phyloP scores from a whole-genome alignment of 805 yeast species.

The Wickerhamiella lipophila region DNA sequence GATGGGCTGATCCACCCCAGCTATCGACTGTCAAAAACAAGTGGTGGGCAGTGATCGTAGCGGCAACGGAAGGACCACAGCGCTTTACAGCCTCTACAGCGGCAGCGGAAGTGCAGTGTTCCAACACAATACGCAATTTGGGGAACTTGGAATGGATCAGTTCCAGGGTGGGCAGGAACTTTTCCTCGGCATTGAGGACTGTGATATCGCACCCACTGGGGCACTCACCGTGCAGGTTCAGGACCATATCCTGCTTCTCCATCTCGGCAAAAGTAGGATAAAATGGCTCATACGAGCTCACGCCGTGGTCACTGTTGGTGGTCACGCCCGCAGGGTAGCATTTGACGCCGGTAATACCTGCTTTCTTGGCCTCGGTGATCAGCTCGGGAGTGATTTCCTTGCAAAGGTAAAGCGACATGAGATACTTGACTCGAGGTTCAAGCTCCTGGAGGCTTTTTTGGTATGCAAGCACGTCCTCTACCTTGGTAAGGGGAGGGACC shows the following conservation, averaged over 20 bases:
- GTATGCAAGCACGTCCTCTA: slow-evolving; percentile 60
- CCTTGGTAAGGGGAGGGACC: slow-evolving; percentile 78
- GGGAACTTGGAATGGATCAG: slow-evolving; percentile 78
- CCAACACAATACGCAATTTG: slow-evolving; percentile 69
- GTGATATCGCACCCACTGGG: slow-evolving; percentile 71
- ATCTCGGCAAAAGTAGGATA: slow-evolving; percentile 84
- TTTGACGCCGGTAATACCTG: slow-evolving; percentile 73
- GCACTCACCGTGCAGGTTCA: slow-evolving; percentile 92
- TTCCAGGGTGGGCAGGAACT: slow-evolving; percentile 75
- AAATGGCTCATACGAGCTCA: slow-evolving; percentile 76
- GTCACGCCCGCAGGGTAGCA: slow-evolving; percentile 99
- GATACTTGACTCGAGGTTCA: slow-evolving; percentile 72
- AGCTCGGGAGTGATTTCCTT: slow-evolving; percentile 74
- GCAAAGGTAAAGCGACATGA: slow-evolving; percentile 81
- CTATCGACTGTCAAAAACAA: slow-evolving; percentile 75
- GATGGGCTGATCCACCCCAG: slow-evolving; percentile 94
- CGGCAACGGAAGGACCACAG: slow-evolving; percentile 70
- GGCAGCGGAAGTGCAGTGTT: slow-evolving; percentile 86
- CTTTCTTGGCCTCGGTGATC: slow-evolving; percentile 61
- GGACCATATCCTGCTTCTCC: slow-evolving; percentile 63
- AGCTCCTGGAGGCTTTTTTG: slow-evolving; percentile 47
- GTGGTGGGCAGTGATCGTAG: slow-evolving; percentile 94
- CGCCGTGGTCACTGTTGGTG: slow-evolving; percentile 87
- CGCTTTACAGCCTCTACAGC: slow-evolving; percentile 67
- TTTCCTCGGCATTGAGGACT: slow-evolving; percentile 86